Conservation (phyloP, 2,329 filamentous ascomycete species). For the Phoma sp. region DNA sequence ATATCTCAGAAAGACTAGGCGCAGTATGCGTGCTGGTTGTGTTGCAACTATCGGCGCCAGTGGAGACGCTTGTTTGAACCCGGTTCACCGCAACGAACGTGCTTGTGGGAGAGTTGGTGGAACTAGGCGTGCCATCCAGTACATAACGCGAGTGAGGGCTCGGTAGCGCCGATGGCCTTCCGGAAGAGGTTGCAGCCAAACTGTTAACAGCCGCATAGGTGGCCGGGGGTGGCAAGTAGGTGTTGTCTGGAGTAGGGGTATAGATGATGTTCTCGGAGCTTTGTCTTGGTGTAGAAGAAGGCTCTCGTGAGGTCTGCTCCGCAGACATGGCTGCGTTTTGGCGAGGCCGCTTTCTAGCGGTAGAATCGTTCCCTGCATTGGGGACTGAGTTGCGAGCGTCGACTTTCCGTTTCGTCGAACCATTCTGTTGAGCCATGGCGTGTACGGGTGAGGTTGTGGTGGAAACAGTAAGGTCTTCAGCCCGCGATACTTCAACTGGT, state of each 20-base stretch:
- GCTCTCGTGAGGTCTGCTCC: not conserved
- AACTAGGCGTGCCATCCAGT: not conserved
- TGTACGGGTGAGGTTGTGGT: not conserved
- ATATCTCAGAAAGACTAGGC: too few relatives aligned
- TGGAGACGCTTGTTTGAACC: too few relatives aligned
- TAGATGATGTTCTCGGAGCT: too few relatives aligned
- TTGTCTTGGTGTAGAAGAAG: too few relatives aligned
- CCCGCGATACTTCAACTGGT: not conserved
- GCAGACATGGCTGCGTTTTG: not conserved
- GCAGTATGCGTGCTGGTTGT: not conserved
- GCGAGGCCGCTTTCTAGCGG: not conserved
- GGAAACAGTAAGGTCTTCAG: not conserved
- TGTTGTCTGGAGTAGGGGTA: too few relatives aligned
- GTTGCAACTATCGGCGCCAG: not conserved
- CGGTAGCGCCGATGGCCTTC: not conserved
- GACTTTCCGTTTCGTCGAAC: too few relatives aligned
- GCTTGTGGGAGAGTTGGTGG: not conserved
- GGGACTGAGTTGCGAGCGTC: not conserved
- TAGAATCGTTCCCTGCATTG: too few relatives aligned
- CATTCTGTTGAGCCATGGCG: not conserved
- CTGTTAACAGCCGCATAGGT: too few relatives aligned
- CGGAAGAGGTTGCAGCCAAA: not conserved
- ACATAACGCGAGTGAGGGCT: not conserved
- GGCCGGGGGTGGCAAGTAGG: too few relatives aligned
- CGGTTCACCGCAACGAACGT: too few relatives aligned